Base-by-base conservation (phyloP, 257 asterid genomes). In the Lavandula angustifolia region DNA sequence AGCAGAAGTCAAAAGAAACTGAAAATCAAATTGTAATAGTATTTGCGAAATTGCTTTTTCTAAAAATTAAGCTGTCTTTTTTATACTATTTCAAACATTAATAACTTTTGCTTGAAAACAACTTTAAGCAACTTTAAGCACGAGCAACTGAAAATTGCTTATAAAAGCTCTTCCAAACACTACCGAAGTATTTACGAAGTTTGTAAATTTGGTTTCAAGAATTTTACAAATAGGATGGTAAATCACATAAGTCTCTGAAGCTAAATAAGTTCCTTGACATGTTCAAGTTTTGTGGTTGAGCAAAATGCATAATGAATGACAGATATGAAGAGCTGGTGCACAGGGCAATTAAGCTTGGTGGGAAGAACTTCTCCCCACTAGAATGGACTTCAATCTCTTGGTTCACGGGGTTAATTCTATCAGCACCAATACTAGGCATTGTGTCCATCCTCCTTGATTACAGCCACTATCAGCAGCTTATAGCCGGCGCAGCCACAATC, bases 301-400 rank as follows among this genome's bases (percentile, higher is more conserved):
- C 18, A 17, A 18, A 51, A 13, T 60, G 22, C 41, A 33, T 42
- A 54, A 71, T 44, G 33, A 54, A 71, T 44, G 33, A 48, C 86
- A 91, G 96, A 71, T 88, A 79, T 17, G 85, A 81, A 78, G 85
- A 84, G 27, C 73, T 91, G 14, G 83, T 82, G 6, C 50, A 80
- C 55, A 57, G 56, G 40, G 72, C 84, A 4, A 84, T 91, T 46
- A 78, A 75, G 56, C 67, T 88, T 17, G 82, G 84, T 13, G 41
- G 47, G 57, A 62, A 34, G n/a, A 74, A 67, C 3, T 73, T 87
- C 41, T 88, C 98, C 56, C 76, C 98, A 17, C 71, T 91, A 4
- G 79, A 77, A 48, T 84, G 96, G 98, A 88, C 96, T 31, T 82
- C 98, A 9, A 50, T 86, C 55, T 84, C 96, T 43, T 91, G 98